These are phyloP conservation scores for Gymnopilus dilepis DNA, from an alignment of 768 basidiomycete genomes.

Conservation along the genomic window DNA sequence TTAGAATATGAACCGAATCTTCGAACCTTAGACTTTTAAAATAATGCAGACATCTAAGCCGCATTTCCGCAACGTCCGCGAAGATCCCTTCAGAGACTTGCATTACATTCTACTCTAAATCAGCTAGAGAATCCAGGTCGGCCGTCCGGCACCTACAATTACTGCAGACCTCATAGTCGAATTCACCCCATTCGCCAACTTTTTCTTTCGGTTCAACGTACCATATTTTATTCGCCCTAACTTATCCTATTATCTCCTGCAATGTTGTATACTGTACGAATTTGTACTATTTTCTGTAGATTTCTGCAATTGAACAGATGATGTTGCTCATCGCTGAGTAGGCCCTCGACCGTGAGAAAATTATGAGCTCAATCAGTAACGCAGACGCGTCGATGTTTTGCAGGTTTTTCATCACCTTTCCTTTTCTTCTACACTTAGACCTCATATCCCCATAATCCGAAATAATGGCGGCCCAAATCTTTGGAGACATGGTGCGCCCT, in stretches of 20 bases:
- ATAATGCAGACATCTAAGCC: too few species aligned
- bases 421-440: background rate
- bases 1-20: conserved; percentile 1
- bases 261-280: background rate
- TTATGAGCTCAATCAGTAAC: background rate
- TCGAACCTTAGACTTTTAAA: too few species aligned
- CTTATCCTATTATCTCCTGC: background rate
- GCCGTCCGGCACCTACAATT: too few species aligned
- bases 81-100: too few species aligned
- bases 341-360: conserved; percentile 5
- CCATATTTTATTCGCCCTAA: background rate
- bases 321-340: too few species aligned
- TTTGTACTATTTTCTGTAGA: background rate
- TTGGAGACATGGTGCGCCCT: background rate
- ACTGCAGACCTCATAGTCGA: too few species aligned
- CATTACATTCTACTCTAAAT: too few species aligned
- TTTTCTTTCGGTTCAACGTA: too few species aligned
- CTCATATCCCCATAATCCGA: background rate
- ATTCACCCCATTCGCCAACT: too few species aligned
- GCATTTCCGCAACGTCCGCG: too few species aligned
- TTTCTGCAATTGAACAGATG: too few species aligned
- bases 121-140: too few species aligned
- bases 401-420: background rate
- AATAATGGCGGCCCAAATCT: conserved; percentile 14
- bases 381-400: conserved; percentile 4